Percentiles rank a stretch among this genome's conserved stretches.
Conservation (phyloP, 2,329 filamentous ascomycete species). For the Colletotrichum tabaci region DNA sequence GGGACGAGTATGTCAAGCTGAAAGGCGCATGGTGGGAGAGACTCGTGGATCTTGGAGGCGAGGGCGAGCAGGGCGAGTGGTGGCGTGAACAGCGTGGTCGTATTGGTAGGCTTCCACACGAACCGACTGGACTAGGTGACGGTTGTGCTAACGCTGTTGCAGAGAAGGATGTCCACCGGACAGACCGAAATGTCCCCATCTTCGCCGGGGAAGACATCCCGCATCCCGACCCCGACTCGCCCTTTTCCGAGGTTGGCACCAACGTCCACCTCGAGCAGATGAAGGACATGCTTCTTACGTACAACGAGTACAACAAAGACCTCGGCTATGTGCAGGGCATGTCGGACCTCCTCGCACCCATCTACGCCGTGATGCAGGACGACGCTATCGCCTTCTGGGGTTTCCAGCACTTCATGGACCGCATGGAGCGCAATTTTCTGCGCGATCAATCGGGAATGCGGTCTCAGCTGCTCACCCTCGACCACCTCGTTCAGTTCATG, state of each 20-base stretch:
- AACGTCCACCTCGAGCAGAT: slow-evolving; percentile 99
- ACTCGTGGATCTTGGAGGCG: slow-evolving; percentile 85
- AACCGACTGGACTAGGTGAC: slow-evolving; percentile 27
- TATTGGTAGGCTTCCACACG: slow-evolving; percentile 78
- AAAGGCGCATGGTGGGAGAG: slow-evolving; percentile 98
- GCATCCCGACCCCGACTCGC: slow-evolving; percentile 95
- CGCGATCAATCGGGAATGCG: slow-evolving; percentile 98
- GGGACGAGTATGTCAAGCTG: slow-evolving; percentile 94
- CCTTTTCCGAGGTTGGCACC: slow-evolving; percentile 92
- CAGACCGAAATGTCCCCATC: slow-evolving; percentile 93
- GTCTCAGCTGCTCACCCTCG: slow-evolving; percentile 88
- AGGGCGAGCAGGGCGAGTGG: slow-evolving; percentile 89
- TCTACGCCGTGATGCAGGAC: slow-evolving; percentile 98
- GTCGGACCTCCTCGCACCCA: slow-evolving; percentile 95
- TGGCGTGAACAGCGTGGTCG: slow-evolving; percentile 95
- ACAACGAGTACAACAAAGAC: slow-evolving; percentile 97
- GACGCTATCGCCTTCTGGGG: slow-evolving; percentile 98
- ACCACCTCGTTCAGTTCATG: slow-evolving; percentile 96
- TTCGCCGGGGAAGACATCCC: slow-evolving; percentile 97
- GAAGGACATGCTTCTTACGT: slow-evolving; percentile 98
- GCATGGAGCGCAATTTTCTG: slow-evolving; percentile 98
- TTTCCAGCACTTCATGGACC: slow-evolving; percentile 95
- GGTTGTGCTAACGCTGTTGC: slow-evolving; percentile 47
- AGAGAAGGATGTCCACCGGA: slow-evolving; percentile 99
- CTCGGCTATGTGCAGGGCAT: slow-evolving; percentile 98